Base-by-base conservation (phyloP, 768 basidiomycete genomes). In the Mrakia frigida region DNA sequence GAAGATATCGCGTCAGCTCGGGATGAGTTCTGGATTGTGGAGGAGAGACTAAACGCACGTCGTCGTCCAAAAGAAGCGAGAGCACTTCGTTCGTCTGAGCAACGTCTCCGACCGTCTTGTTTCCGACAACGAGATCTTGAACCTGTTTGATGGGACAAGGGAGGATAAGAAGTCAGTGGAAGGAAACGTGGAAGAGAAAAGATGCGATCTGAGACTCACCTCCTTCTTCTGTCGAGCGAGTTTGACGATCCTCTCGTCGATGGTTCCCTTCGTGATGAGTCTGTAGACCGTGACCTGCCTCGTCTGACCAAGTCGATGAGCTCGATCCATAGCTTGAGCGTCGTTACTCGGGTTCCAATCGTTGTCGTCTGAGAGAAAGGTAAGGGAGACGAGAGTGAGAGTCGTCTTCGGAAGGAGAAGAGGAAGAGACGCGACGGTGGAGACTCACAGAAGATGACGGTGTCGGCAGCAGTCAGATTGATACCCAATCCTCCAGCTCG, bases 321-420 rank as follows among this genome's bases (percentile, higher is more conserved):
- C 95, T 79, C 95, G 92, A 81, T 97, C 95, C 95, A 98, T 98
- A 21, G 95, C 95, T 82, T 98, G 95, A 46, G 95, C 93, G 83
- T 98, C 95, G 80, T 96, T 97, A 23, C 93, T 95, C 18, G 95
- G 95, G 82, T 98, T 98, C 93, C 93, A 94, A 79, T 94, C 93
- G 81, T 93, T 92, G 81, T 94, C 93, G 82, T 94, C 82, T 83
- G 60, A n/a, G 11, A 14, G 33, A 56, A 53, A 16, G 61, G n/a
- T 13, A 23, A n/a, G 16, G n/a, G 10, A 35, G 25, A 3, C 5
- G 2, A 68, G 14, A 7, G 33, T 53, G 28, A 69, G 68, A 18
- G 14, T 50, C 18, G 46, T 16, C 46, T 50, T 50, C 18, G 21
- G 13, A 18, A 72, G 18, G 31, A 11, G 28, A 23, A 18, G 5